phyloP scores from a whole-genome alignment of 345 rosid species.

The Eucalyptus fibrosa region DNA sequence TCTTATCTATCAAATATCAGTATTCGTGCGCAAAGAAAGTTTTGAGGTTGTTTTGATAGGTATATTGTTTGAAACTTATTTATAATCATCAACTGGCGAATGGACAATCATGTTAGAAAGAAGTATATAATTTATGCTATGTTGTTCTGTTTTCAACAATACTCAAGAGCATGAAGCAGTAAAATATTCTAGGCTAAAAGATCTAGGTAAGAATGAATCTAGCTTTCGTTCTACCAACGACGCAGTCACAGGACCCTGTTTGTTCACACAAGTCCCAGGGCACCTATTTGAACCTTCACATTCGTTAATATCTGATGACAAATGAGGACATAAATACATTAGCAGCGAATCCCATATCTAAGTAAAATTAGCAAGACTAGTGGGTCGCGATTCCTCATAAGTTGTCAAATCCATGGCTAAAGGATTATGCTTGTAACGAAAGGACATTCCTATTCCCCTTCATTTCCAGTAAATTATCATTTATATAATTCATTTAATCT shows the following conservation, averaged over 20 bases:
- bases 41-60: not conserved
- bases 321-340: not conserved
- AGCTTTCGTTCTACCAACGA: not conserved
- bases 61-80: not conserved
- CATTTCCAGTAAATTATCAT: not conserved
- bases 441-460: not conserved
- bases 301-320: not conserved
- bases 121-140: not conserved
- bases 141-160: not conserved
- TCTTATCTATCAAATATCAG: too few relatives aligned
- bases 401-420: not conserved
- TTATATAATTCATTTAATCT: not conserved
- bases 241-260: not conserved
- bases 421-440: not conserved
- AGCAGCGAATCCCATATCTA: not conserved
- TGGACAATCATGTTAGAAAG: not conserved
- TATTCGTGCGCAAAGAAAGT: too few relatives aligned
- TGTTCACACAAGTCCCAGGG: not conserved
- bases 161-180: not conserved
- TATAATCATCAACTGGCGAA: not conserved
- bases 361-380: not conserved
- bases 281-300: not conserved
- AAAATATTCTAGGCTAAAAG: not conserved
- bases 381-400: not conserved
- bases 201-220: not conserved